Conservation (phyloP, 1,139 yeast genomes). For the Candida pseudoviswanathii region DNA sequence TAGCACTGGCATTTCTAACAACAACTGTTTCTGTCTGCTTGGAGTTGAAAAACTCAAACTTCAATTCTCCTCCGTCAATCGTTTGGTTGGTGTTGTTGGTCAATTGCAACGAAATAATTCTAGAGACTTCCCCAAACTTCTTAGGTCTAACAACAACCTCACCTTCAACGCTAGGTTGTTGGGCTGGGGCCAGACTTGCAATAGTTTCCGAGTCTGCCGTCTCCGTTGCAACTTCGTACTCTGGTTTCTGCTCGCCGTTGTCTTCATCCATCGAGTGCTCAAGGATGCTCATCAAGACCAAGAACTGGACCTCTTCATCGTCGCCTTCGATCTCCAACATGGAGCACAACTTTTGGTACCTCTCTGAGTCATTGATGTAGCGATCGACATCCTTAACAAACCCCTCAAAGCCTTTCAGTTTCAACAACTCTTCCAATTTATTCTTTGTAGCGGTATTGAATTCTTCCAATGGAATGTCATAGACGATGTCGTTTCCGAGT, state of each 20-base stretch:
- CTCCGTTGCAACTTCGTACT: background rate
- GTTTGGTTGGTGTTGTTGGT: slow-evolving; percentile 25
- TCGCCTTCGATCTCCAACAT: slow-evolving; percentile 15
- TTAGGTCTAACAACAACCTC: slow-evolving; percentile 20
- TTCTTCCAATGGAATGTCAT: slow-evolving; percentile 32
- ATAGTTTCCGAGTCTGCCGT: background rate
- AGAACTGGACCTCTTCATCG: slow-evolving; percentile 26
- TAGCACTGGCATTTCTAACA: slow-evolving; percentile 30
- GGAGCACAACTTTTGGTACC: slow-evolving; percentile 24
- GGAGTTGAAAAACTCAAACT: slow-evolving; percentile 26
- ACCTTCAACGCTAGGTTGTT: slow-evolving; percentile 2
- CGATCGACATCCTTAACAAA: slow-evolving; percentile 26
- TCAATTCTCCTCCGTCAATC: slow-evolving; percentile 34
- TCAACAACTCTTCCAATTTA: slow-evolving; percentile 23
- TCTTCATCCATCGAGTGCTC: slow-evolving; percentile 14
- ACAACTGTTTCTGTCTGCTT: slow-evolving; percentile 20
- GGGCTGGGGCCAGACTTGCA: background rate
- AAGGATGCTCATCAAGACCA: slow-evolving; percentile 24
- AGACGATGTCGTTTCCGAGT: slow-evolving; percentile 18
- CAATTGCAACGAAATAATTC: slow-evolving; percentile 30
- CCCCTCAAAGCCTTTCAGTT: slow-evolving; percentile 21
- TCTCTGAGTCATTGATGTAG: slow-evolving; percentile 27
- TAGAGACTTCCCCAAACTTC: slow-evolving; percentile 23
- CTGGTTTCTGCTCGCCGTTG: slow-evolving; percentile 6
- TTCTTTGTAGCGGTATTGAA: slow-evolving; percentile 23